Conservation (phyloP, 768 basidiomycete species). For the Scleroderma citrinum region DNA sequence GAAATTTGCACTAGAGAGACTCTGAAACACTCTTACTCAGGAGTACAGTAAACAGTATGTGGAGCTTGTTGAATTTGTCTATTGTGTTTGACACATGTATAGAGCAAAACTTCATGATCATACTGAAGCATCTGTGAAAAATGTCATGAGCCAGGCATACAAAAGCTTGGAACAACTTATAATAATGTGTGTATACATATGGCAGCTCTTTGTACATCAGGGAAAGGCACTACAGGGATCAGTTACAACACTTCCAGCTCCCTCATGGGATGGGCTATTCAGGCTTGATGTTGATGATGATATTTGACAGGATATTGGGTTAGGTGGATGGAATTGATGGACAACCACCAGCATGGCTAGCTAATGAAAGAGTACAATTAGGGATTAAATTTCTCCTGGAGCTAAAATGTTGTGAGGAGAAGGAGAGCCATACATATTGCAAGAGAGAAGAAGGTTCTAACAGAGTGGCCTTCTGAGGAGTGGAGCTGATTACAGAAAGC, state of each 20-base stretch:
- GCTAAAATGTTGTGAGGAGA: conserved; percentile 22
- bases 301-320: conserved; percentile 31
- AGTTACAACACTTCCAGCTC: conserved; percentile 18
- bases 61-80: no score
- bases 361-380: conserved; percentile 10
- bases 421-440: conserved; percentile 13
- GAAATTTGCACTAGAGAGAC: no score
- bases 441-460: conserved; percentile 16
- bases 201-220: conserved; percentile 10
- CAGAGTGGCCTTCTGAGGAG: conserved; percentile 23
- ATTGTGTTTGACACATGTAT: background rate
- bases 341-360: conserved; percentile 11
- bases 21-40: no score
- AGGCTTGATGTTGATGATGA: conserved; percentile 32
- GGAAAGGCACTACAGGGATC: conserved; percentile 19
- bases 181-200: conserved; percentile 25
- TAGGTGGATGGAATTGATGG: conserved; percentile 16
- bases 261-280: conserved; percentile 18
- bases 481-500: conserved; percentile 11
- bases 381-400: conserved; percentile 17
- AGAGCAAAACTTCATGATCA: conserved; percentile 24
- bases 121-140: conserved; percentile 20
- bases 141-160: conserved; percentile 23
- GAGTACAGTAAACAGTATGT: no score
- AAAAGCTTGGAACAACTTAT: conserved; percentile 17